A percentile compares a stretch with the other conserved stretches of the same genome.
Conservation (phyloP, 2,329 filamentous ascomycete genomes). For the Phialemoniopsis sp. region DNA sequence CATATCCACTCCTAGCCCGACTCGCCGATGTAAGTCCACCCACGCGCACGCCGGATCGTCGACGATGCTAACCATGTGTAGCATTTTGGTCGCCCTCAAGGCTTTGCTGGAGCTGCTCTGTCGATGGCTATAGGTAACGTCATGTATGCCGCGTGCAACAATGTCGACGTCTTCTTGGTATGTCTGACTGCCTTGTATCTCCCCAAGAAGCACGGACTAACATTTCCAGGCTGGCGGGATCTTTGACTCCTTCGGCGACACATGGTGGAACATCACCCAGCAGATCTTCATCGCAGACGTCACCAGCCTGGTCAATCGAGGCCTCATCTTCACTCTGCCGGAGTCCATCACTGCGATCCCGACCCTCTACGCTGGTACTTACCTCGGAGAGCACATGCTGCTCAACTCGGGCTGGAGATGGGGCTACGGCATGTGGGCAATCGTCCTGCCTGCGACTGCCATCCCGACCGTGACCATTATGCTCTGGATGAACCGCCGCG, state of each 20-base stretch:
- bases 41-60: too few relatives aligned
- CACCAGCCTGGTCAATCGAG: constrained; percentile 54
- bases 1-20: too few relatives aligned
- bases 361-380: constrained; percentile 57
- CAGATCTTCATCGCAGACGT: constrained; percentile 64
- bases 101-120: constrained; percentile 49
- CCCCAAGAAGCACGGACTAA: too few relatives aligned
- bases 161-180: constrained; percentile 39
- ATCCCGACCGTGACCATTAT: constrained; percentile 49
- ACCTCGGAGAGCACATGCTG: constrained; percentile 43
- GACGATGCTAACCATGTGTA: too few relatives aligned
- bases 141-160: constrained; percentile 49
- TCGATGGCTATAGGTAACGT: constrained; percentile 54
- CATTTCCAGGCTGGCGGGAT: constrained; percentile 30
- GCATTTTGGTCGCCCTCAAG: constrained; percentile 53
- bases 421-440: constrained; percentile 60
- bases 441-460: constrained; percentile 53
- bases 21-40: too few relatives aligned
- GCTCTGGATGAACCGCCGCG: constrained; percentile 38
- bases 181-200: too few relatives aligned
- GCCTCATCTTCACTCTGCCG: constrained; percentile 53
- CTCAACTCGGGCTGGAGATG: constrained; percentile 50
- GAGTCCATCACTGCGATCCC: constrained; percentile 53
- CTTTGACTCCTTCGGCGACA: constrained; percentile 54
- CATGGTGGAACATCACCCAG: constrained; percentile 43